Base-by-base conservation (phyloP, 2,329 filamentous ascomycete species). In the Endothia cerciana region DNA sequence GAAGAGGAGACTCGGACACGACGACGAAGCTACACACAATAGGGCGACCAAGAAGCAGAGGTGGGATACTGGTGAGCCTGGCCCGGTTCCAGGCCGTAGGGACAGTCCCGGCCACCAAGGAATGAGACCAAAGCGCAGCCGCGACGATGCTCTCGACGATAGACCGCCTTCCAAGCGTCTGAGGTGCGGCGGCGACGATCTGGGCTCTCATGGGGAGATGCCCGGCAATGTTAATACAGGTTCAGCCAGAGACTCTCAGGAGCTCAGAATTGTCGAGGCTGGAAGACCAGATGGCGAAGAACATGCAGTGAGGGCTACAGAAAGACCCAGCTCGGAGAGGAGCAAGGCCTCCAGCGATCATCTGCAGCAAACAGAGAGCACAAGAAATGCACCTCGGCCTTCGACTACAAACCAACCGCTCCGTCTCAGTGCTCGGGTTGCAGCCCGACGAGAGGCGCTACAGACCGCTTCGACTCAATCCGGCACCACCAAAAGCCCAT, bases 81-180 rank as follows among this genome's bases (percentile, higher is more conserved):
- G 61, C 40, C 41, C 40, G n/a, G 28, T 6, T 17, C 40, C n/a
- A 49, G 19, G 61, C 40, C 38, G 51, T 10, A 47, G 19, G 38
- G 61, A 25, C 28, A 22, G 49, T 45, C 22, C 38, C 22, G 49
- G n/a, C 30, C 2, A 17, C 22, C 38, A 62, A 56, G 17, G 49
- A 62, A 28, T 17, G 38, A 63, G 33, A 63, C 36, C 36, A 4
- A 63, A 63, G 53, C 53, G 61, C 38, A 63, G 51, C n/a, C 40
- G 25, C 30, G 28, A 57, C 17, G 28, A 55, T 55, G 25, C 25
- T 62, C 17, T 17, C 38, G 51, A 62, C 17, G 33, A 13, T 13
- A n/a, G 53, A 40, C 33, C 53, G 38, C 15, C 53, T 38, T 40
- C 13, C 38, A 62, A 38, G 53, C 53, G 53, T 2, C 19, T n/a